A percentile compares a stretch with the other conserved stretches of the same genome.
Evolutionary conservation across 2,329 filamentous ascomycete species (phyloP).

Genomic region (Seiridium unicorne): DNA sequence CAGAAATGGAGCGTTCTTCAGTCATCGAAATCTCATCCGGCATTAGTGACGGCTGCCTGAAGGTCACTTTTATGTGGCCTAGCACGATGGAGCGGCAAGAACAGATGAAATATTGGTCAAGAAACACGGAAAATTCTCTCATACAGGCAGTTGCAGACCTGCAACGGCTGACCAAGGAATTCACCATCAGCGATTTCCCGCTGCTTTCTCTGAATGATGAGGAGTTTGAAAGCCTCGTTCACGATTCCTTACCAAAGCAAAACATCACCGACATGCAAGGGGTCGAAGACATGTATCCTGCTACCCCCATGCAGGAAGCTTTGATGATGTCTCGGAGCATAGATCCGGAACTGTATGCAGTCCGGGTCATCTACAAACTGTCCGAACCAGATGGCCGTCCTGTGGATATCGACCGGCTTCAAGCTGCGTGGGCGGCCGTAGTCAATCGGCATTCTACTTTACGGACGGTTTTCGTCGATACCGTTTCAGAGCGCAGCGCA

Average conservation of each 20-base stretch:
- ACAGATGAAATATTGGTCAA: slow-evolving; percentile 16
- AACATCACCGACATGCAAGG: not conserved
- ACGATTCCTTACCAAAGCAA: slow-evolving; percentile 9
- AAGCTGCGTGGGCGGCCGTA: not conserved
- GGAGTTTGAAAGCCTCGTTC: slow-evolving; percentile 21
- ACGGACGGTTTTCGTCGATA: not conserved
- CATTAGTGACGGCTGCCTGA: slow-evolving; percentile 20
- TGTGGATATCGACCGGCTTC: not conserved
- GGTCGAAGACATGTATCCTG: slow-evolving; percentile 51
- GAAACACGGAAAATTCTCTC: slow-evolving; percentile 10
- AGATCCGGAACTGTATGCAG: slow-evolving; percentile 3
- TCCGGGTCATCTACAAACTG: slow-evolving; percentile 1
- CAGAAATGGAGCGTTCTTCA: slow-evolving; percentile 19
- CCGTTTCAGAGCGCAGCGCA: slow-evolving; percentile 4
- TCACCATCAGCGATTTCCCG: slow-evolving; percentile 32
- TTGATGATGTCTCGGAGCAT: slow-evolving; percentile 34
- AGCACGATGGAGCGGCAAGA: slow-evolving; percentile 19
- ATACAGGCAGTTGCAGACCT: slow-evolving; percentile 1
- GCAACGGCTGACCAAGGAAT: slow-evolving; percentile 6
- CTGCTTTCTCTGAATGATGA: slow-evolving; percentile 28
- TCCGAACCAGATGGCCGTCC: not conserved
- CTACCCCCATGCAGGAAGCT: slow-evolving; percentile 52
- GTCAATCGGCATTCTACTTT: not conserved
- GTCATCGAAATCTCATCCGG: slow-evolving; percentile 22
- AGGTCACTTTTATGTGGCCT: slow-evolving; percentile 20